Conservation (phyloP, 306 rosid species). For the Acacia melanoxylon region DNA sequence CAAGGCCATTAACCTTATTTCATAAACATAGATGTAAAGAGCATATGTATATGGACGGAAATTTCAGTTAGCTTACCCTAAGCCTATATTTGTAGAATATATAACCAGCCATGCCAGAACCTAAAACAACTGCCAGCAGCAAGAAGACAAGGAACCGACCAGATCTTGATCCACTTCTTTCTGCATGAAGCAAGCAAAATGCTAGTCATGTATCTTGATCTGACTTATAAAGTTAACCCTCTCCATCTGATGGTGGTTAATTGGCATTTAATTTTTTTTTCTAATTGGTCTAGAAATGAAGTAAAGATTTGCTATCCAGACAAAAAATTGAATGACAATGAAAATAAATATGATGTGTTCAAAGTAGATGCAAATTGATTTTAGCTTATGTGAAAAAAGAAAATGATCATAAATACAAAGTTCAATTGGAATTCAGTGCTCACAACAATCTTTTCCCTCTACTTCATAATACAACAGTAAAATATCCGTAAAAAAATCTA, state of each 20-base stretch:
- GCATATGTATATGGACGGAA: not conserved
- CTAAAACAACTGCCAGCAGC: constrained; percentile 64
- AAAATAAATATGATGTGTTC: not conserved
- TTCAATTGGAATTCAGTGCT: not conserved
- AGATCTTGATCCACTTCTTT: constrained; percentile 67
- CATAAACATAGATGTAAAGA: not conserved
- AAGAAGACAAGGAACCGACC: constrained; percentile 54
- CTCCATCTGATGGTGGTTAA: not conserved
- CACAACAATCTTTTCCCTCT: not conserved
- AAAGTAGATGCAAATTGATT: constrained; percentile 2
- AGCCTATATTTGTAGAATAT: constrained; percentile 94
- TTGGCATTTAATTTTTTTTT: not conserved
- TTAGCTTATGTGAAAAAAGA: not conserved
- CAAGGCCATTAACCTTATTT: not conserved
- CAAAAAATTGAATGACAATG: not conserved
- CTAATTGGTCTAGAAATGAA: not conserved
- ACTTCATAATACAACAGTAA: not conserved
- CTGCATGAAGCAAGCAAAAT: constrained; percentile 44
- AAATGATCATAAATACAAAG: not conserved
- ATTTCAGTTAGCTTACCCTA: constrained; percentile 55
- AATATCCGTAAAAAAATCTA: not conserved
- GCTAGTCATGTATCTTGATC: constrained; percentile 2
- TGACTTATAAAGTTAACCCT: not conserved
- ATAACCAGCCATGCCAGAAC: constrained; percentile 72
- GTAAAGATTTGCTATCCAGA: not conserved